Evolutionary conservation across 2,329 filamentous ascomycete genomes (phyloP).

Genomic region (Neonectria coccinea): DNA sequence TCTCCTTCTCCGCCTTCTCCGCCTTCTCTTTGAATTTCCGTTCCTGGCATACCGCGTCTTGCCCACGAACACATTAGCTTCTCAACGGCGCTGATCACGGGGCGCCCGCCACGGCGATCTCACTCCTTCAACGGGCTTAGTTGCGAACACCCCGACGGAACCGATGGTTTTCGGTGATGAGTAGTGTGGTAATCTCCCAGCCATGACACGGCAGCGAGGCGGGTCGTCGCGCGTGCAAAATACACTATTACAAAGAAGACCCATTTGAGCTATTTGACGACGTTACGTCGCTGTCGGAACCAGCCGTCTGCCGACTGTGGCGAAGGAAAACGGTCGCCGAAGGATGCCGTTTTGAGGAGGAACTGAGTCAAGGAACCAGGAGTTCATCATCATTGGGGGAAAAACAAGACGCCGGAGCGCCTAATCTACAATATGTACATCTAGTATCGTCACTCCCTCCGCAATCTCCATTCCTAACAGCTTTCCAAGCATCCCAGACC

Average conservation of each 20-base stretch:
- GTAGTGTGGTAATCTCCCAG: conserved; percentile 31
- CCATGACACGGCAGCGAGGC: not conserved
- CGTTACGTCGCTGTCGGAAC: not conserved
- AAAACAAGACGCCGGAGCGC: conserved; percentile 16
- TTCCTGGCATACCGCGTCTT: not conserved
- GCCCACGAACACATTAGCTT: conserved; percentile 18
- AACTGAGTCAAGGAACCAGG: not conserved
- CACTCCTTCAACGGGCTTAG: conserved; percentile 8
- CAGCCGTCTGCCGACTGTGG: not conserved
- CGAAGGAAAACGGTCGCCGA: not conserved
- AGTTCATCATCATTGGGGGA: conserved; percentile 7
- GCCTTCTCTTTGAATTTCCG: not conserved
- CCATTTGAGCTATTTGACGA: not conserved
- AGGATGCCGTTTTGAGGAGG: not conserved
- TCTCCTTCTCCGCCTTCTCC: not conserved
- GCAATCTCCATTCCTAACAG: conserved; percentile 1
- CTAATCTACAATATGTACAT: conserved; percentile 21
- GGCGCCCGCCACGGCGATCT: conserved; percentile 20
- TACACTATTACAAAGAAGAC: not conserved
- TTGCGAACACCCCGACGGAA: not conserved
- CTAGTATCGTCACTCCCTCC: conserved; percentile 6
- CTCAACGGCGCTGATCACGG: conserved; percentile 27
- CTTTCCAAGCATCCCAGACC: conserved; percentile 19
- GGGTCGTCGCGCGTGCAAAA: not conserved
- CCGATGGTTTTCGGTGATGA: conserved; percentile 16